Percentiles rank a stretch among this genome's conserved stretches.
Evolutionary conservation across 805 yeast genomes (phyloP).

Genomic region (Metschnikowia amazonensis): DNA sequence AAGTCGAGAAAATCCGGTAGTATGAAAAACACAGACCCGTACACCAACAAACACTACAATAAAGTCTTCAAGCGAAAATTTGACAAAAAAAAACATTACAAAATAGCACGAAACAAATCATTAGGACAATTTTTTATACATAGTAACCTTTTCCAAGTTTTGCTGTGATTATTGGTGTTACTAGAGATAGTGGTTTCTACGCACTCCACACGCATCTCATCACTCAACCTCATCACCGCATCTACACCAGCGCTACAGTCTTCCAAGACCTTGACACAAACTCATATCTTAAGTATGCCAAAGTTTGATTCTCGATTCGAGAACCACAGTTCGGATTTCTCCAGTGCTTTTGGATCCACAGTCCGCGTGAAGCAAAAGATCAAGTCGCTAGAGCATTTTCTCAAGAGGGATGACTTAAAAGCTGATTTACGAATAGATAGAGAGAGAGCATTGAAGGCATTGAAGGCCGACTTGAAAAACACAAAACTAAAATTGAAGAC

Average conservation of each 20-base stretch:
- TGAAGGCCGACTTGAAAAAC: conserved; percentile 53
- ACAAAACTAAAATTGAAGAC: conserved; percentile 44
- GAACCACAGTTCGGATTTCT: conserved; percentile 15
- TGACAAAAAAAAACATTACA: not conserved
- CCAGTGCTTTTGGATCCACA: conserved; percentile 19
- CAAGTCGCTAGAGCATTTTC: conserved; percentile 75
- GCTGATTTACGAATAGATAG: conserved; percentile 64
- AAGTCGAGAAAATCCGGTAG: not conserved
- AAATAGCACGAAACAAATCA: not conserved
- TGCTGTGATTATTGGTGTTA: not conserved
- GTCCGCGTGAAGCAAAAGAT: conserved; percentile 66
- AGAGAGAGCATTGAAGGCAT: conserved; percentile 70
- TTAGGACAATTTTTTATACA: not conserved
- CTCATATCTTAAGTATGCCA: conserved; percentile 8
- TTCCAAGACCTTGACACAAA: not conserved
- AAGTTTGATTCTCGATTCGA: conserved; percentile 11
- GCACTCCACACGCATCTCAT: conserved; percentile 4
- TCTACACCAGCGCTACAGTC: not conserved
- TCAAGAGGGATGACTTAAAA: conserved; percentile 57
- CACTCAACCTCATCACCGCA: conserved; percentile 4
- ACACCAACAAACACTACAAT: conserved; percentile 2
- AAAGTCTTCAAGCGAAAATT: not conserved
- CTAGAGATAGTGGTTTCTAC: not conserved
- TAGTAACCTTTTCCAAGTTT: not conserved
- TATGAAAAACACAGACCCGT: conserved; percentile 10